Conservation (phyloP, 306 rosid genomes). For the Glycine tomentella region DNA sequence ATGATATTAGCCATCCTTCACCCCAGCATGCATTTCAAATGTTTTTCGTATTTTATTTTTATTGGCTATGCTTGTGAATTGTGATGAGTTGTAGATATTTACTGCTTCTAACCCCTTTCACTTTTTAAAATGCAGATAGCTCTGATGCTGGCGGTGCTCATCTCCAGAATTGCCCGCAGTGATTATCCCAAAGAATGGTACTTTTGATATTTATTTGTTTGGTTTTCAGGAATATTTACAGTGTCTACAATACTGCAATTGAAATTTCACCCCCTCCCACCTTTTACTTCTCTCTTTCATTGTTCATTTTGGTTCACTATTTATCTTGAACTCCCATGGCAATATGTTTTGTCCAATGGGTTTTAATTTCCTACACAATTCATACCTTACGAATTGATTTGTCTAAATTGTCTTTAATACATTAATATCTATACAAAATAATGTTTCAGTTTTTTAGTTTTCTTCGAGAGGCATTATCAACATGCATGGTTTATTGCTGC, state of each 20-base stretch:
- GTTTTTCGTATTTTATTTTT: background rate
- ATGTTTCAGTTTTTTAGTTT: constrained; percentile 21
- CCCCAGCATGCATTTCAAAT: background rate
- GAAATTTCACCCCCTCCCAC: constrained; percentile 7
- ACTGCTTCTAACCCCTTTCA: constrained; percentile 36
- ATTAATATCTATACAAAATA: background rate
- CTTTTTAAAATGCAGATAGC: constrained; percentile 77
- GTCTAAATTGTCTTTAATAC: constrained; percentile 10
- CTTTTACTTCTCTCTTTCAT: background rate
- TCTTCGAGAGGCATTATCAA: constrained; percentile 11
- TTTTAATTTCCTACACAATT: constrained; percentile 8
- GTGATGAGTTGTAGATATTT: constrained; percentile 32
- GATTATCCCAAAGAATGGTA: constrained; percentile 99
- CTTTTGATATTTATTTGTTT: constrained; percentile 36
- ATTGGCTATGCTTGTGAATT: constrained; percentile 22
- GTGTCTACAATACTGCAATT: constrained; percentile 29
- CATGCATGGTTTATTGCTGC: constrained; percentile 20
- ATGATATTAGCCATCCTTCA: background rate
- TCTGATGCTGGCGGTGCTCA: constrained; percentile 80
- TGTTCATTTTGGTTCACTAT: background rate
- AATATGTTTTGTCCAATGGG: background rate
- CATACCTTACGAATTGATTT: background rate
- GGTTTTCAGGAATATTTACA: background rate
- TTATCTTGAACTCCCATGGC: constrained; percentile 17
- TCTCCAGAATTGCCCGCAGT: constrained; percentile 91